These are phyloP conservation scores for Paraconiothyrium brasiliense DNA, from an alignment of 2,329 filamentous ascomycete species.

Conservation along the genomic window DNA sequence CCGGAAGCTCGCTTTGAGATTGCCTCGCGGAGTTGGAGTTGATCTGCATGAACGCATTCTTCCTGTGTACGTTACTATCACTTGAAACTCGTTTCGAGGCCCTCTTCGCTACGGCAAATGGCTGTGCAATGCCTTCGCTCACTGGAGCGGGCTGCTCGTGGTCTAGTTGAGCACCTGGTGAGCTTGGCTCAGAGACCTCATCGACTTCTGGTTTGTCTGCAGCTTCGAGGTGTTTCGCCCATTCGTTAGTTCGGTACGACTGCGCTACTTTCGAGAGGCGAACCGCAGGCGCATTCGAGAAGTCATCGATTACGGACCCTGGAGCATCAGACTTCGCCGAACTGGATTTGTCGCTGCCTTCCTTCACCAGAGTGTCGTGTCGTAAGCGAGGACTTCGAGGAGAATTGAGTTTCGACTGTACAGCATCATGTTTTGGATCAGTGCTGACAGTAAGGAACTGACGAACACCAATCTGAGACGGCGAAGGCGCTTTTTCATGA, in stretches of 20 bases:
- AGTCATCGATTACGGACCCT: constrained; percentile 56
- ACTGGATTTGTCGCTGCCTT: constrained; percentile 40
- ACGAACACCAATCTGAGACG: constrained; percentile 12
- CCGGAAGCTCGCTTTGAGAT: constrained; percentile 27
- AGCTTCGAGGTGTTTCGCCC: constrained; percentile 86
- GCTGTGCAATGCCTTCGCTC: constrained; percentile 38
- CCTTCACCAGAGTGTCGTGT: constrained; percentile 32
- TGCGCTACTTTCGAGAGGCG: constrained; percentile 79
- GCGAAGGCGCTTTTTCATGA: not conserved
- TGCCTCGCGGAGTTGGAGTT: constrained; percentile 35
- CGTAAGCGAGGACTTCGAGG: constrained; percentile 26
- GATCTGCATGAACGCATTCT: constrained; percentile 32
- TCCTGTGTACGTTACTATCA: constrained; percentile 31
- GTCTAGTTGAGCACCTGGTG: constrained; percentile 54
- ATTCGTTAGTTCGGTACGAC: constrained; percentile 92
- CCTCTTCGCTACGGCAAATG: constrained; percentile 29
- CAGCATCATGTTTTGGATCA: constrained; percentile 36
- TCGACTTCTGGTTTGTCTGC: constrained; percentile 78
- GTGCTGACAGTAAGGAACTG: constrained; percentile 44
- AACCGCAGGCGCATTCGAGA: constrained; percentile 68
- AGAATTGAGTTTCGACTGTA: constrained; percentile 19
- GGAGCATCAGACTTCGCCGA: constrained; percentile 52
- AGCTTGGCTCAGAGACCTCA: constrained; percentile 61
- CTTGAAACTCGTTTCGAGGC: constrained; percentile 37
- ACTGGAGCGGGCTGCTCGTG: constrained; percentile 66